A percentile compares a stretch with the other conserved stretches of the same genome.
phyloP scores from a whole-genome alignment of 345 rosid species.

The Corchorus capsularis region DNA sequence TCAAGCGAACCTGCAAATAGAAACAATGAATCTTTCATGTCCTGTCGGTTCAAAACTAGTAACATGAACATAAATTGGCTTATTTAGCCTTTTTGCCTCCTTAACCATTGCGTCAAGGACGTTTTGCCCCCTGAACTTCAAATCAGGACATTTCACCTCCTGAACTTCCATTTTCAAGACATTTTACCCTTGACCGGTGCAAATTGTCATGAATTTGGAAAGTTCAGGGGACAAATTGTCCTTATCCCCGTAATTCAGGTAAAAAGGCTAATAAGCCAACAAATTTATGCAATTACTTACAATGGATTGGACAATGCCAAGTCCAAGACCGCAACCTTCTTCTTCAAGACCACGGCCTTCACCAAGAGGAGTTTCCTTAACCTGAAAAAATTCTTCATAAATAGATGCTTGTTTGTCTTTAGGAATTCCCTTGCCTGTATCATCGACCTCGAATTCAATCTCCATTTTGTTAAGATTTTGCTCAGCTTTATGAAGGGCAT shows the following conservation, averaged over 20 bases:
- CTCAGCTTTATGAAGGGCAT: conserved; percentile 25
- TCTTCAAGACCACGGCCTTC: conserved; percentile 35
- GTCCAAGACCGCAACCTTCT: conserved; percentile 83
- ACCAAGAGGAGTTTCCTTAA: conserved; percentile 50
- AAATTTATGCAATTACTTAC: conserved; percentile 29
- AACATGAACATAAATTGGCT: too few species aligned
- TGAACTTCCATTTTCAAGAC: too few species aligned
- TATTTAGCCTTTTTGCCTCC: too few species aligned
- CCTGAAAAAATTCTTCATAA: conserved; percentile 78
- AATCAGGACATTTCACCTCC: too few species aligned
- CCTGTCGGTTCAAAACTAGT: too few species aligned
- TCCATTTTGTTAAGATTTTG: conserved; percentile 42
- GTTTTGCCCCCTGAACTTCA: too few species aligned
- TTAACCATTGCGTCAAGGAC: too few species aligned
- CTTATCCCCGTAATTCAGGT: too few species aligned
- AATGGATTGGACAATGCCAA: conserved; percentile 89
- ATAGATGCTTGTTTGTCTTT: conserved; percentile 58
- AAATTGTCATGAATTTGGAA: too few species aligned
- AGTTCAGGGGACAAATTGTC: too few species aligned
- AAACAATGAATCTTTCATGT: neutral
- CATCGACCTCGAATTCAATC: conserved; percentile 71
- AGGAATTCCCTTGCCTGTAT: conserved; percentile 84
- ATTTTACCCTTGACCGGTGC: too few species aligned
- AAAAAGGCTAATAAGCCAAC: too few species aligned
- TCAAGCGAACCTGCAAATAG: conserved; percentile 56